Evolutionary conservation across 2,329 filamentous ascomycete genomes (phyloP).

Genomic region (Pestalotiopsis fici): DNA sequence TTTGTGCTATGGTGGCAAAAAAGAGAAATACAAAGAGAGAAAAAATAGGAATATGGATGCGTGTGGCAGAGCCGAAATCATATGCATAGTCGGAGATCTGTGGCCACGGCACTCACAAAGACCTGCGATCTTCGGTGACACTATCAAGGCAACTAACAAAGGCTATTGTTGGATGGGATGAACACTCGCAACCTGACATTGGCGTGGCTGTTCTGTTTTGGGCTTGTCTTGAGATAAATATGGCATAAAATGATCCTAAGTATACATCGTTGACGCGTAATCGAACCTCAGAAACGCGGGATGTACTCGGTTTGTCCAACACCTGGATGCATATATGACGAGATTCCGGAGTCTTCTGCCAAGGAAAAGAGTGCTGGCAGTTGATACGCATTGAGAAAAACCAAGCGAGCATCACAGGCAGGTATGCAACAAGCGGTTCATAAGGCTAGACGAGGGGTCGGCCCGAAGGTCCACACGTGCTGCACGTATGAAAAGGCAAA

Average conservation of each 20-base stretch:
- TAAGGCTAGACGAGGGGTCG: not conserved
- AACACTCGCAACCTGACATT: not conserved
- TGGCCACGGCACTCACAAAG: not conserved
- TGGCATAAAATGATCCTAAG: not conserved
- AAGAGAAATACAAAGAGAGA: no score
- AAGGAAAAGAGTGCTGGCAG: not conserved
- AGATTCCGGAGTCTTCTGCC: not conserved
- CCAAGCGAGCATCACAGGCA: not conserved
- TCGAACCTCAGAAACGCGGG: not conserved
- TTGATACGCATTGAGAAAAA: not conserved
- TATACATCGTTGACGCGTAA: not conserved
- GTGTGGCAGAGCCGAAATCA: not conserved
- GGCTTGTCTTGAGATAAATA: not conserved
- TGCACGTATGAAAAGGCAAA: not conserved
- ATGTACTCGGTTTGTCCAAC: not conserved
- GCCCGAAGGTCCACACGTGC: not conserved
- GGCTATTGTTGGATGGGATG: not conserved
- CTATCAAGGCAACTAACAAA: not conserved
- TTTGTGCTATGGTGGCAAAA: not conserved
- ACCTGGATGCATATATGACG: not conserved
- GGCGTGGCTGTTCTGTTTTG: not conserved
- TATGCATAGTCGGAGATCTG: not conserved
- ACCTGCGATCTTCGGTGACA: not conserved
- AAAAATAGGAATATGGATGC: not conserved
- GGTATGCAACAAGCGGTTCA: not conserved